Percentiles rank a stretch among this genome's conserved stretches.
Evolutionary conservation across 257 asterid species (phyloP).

Genomic region (Knoxia roxburghii): DNA sequence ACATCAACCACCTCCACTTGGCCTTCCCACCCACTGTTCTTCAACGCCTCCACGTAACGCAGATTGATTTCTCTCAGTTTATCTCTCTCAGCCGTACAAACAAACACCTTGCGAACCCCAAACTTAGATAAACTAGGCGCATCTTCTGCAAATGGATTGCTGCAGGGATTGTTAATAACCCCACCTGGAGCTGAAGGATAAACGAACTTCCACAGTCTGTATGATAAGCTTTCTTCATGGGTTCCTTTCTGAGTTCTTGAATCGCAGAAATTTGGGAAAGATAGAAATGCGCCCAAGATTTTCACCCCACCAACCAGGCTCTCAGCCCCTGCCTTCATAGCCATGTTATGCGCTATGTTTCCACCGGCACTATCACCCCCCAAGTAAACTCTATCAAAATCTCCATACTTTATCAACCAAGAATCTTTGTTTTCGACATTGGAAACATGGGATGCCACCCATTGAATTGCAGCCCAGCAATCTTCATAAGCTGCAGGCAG

Average conservation of each 20-base stretch:
- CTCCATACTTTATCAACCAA: constrained; percentile 34
- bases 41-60: constrained; percentile 18
- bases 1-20: constrained; percentile 12
- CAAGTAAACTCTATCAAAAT: constrained; percentile 27
- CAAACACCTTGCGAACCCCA: constrained; percentile 14
- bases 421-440: constrained; percentile 5
- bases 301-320: constrained; percentile 18
- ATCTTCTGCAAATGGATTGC: not conserved
- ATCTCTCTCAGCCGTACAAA: constrained; percentile 16
- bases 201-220: not conserved
- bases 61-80: constrained; percentile 3
- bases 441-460: constrained; percentile 21
- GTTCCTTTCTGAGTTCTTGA: not conserved
- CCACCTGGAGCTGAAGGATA: not conserved
- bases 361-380: constrained; percentile 40
- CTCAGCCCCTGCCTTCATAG: constrained; percentile 15
- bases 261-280: constrained; percentile 15
- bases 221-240: not conserved
- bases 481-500: constrained; percentile 42
- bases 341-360: constrained; percentile 22
- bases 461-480: constrained; percentile 33
- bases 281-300: constrained; percentile 27
- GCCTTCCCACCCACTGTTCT: constrained; percentile 19
- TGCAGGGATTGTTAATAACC: not conserved
- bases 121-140: constrained; percentile 13